A percentile compares a stretch with the other conserved stretches of the same genome.
These are phyloP conservation scores for Glycyrrhiza uralensis DNA, from an alignment of 306 rosid species.

Conservation along the genomic window DNA sequence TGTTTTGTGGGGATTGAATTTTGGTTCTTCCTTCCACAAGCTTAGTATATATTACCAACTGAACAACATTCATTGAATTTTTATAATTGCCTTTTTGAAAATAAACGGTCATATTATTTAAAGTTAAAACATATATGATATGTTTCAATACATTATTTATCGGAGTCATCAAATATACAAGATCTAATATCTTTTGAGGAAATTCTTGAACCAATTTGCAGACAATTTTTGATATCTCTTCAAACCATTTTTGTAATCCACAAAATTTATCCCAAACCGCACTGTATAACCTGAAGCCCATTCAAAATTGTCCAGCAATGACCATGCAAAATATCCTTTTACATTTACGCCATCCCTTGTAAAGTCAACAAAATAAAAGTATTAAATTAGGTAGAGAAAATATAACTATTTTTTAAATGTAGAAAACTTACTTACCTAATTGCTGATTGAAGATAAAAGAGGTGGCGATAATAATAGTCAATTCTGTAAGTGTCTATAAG, in stretches of 20 bases:
- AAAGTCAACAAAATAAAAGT: not conserved
- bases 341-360: constrained; percentile 43
- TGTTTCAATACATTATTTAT: not conserved
- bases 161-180: not conserved
- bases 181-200: constrained; percentile 30
- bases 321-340: constrained; percentile 69
- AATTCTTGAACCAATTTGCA: constrained; percentile 45
- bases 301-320: constrained; percentile 57
- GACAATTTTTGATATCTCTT: constrained; percentile 46
- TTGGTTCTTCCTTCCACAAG: too few relatives aligned
- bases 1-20: too few relatives aligned
- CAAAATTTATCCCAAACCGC: constrained; percentile 49
- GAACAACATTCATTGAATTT: too few relatives aligned
- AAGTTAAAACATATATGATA: not conserved
- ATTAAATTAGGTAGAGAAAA: not conserved
- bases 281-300: constrained; percentile 45
- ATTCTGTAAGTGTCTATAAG: constrained; percentile 46
- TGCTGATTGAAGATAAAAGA: constrained; percentile 39
- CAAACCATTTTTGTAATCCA: constrained; percentile 39
- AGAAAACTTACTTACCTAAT: constrained; percentile 29
- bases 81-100: not conserved
- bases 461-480: constrained; percentile 44
- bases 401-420: not conserved
- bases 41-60: too few relatives aligned
- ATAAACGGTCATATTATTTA: not conserved